phyloP scores from a whole-genome alignment of 176 grass and related monocot genomes.

The Thalia dealbata region DNA sequence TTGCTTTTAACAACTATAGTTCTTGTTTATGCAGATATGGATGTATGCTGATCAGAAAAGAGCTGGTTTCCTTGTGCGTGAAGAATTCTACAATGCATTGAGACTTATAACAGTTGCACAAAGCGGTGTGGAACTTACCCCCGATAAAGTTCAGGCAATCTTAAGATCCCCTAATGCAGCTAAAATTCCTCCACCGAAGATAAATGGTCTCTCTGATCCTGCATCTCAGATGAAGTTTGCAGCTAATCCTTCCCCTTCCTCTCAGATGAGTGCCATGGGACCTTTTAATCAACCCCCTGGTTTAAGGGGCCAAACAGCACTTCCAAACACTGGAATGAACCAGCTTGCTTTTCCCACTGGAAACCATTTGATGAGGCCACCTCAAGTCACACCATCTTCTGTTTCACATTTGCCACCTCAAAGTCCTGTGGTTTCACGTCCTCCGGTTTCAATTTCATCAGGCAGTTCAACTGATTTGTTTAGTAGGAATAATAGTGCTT shows the following conservation, averaged over 20 bases:
- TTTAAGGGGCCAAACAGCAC: conserved; percentile 27
- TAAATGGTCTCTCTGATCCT: conserved; percentile 23
- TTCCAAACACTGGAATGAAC: conserved; percentile 18
- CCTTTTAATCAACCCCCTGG: conserved; percentile 32
- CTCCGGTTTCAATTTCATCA: conserved; percentile 30
- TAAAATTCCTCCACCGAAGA: conserved; percentile 79
- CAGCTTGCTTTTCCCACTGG: conserved; percentile 25
- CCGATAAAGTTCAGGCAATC: conserved; percentile 74
- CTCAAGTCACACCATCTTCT: conserved; percentile 37
- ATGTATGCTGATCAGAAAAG: conserved; percentile 71
- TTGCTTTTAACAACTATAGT: neutral
- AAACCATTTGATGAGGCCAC: conserved; percentile 33
- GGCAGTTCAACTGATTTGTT: conserved; percentile 87
- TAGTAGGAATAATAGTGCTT: conserved; percentile 49
- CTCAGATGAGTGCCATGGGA: conserved; percentile 11
- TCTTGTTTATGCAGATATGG: conserved; percentile 57
- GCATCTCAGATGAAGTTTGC: conserved; percentile 11
- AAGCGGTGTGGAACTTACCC: conserved; percentile 61
- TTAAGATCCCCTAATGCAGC: conserved; percentile 65
- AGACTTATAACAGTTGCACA: conserved; percentile 86
- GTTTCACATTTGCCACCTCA: conserved; percentile 18
- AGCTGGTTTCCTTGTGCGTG: conserved; percentile 72
- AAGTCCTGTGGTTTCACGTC: conserved; percentile 21
- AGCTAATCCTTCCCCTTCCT: conserved; percentile 27
- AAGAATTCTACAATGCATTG: conserved; percentile 83